A percentile compares a stretch with the other conserved stretches of the same genome.
Evolutionary conservation across 2,329 filamentous ascomycete genomes (phyloP).

Genomic region (Bipolaris zeicola): DNA sequence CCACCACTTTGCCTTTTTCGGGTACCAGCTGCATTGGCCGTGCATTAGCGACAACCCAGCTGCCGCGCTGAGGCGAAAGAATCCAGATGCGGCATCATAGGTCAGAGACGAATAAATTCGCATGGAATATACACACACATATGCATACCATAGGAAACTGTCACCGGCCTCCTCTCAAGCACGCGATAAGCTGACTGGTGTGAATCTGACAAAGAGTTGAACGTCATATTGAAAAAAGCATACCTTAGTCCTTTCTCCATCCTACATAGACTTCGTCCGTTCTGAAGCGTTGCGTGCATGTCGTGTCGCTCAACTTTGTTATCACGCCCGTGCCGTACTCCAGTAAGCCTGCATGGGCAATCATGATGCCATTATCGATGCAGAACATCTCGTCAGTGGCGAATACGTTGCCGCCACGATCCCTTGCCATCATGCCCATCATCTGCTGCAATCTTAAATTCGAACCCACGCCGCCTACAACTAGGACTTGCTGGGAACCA

Average conservation of each 20-base stretch:
- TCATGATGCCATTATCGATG: conserved; percentile 99
- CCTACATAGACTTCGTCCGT: conserved; percentile 58
- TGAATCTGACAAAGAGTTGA: background rate
- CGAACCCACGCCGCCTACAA: conserved; percentile 94
- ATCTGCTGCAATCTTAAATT: conserved; percentile 95
- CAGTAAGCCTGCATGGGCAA: conserved; percentile 90
- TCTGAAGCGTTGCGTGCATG: conserved; percentile 62
- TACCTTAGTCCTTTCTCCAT: conserved; percentile 50
- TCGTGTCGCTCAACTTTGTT: conserved; percentile 78
- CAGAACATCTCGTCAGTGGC: conserved; percentile 97
- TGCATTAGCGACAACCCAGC: background rate
- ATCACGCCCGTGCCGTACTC: conserved; percentile 81
- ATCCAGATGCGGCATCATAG: background rate
- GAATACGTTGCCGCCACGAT: conserved; percentile 87
- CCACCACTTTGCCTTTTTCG: background rate
- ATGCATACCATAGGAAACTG: background rate
- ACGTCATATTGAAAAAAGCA: conserved; percentile 16
- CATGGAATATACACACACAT: background rate
- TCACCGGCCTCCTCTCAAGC: background rate
- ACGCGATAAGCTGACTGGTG: background rate
- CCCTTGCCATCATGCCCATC: conserved; percentile 95
- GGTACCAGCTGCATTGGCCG: background rate
- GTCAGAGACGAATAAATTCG: background rate
- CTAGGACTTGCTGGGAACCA: conserved; percentile 84
- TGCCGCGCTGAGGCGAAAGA: background rate